phyloP scores from a whole-genome alignment of 2,329 filamentous ascomycete genomes.

The Penicillium sp. region DNA sequence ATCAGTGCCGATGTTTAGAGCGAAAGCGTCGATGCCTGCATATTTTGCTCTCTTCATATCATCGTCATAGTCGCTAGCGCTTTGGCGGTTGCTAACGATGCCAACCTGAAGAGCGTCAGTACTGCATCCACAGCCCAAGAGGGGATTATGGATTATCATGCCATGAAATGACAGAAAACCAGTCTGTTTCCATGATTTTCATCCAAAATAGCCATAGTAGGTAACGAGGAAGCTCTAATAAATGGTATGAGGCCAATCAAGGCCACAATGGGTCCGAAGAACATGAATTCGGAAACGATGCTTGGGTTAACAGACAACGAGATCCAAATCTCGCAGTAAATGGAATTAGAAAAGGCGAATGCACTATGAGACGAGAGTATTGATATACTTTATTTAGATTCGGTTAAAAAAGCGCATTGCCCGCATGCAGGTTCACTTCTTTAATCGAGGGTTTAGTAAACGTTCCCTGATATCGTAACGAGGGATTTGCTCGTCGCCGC shows the following conservation, averaged over 20 bases:
- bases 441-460: no score
- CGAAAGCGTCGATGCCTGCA: constrained; percentile 49
- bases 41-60: constrained; percentile 48
- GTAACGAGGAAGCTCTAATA: constrained; percentile 14
- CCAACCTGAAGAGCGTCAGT: constrained; percentile 37
- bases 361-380: no score
- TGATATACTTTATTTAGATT: no score
- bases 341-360: not conserved
- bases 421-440: no score
- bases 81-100: constrained; percentile 44
- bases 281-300: not conserved
- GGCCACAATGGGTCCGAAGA: not conserved
- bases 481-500: no score
- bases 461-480: no score
- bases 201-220: not conserved
- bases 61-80: constrained; percentile 46
- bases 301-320: not conserved
- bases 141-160: constrained; percentile 8
- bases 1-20: constrained; percentile 51
- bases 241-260: constrained; percentile 17
- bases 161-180: constrained; percentile 48
- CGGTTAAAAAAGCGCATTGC: no score
- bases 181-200: constrained; percentile 23
- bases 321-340: not conserved
- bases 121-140: not conserved